Evolutionary conservation across 768 basidiomycete genomes (phyloP).

Genomic region (Auricularia heimuer): DNA sequence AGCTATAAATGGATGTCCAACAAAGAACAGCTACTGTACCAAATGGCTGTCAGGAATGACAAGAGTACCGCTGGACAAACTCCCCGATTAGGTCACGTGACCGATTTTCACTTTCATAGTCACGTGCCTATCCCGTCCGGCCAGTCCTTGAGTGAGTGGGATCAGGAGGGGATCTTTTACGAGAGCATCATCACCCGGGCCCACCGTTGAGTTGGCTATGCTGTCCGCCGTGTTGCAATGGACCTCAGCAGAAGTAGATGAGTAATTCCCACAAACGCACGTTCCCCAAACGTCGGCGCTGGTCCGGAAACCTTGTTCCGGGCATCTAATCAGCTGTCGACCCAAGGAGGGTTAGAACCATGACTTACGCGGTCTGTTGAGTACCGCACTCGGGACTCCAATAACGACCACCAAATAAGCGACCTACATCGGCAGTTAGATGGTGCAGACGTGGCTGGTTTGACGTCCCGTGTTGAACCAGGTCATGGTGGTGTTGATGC

Average conservation of each 20-base stretch:
- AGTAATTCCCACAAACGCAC: too few species aligned
- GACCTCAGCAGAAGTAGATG: too few species aligned
- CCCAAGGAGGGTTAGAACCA: neutral
- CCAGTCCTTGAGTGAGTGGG: neutral
- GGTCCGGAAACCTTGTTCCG: neutral
- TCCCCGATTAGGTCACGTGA: neutral
- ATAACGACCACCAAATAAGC: neutral
- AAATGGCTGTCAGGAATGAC: neutral
- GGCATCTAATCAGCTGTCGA: neutral
- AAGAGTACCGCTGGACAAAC: neutral
- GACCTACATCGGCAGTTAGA: neutral
- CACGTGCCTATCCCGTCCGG: neutral
- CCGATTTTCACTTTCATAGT: neutral
- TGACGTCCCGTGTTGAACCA: neutral
- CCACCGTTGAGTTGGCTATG: neutral
- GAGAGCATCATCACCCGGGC: neutral
- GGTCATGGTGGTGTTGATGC: slow-evolving; percentile 7
- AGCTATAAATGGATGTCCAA: neutral
- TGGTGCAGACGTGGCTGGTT: too few species aligned
- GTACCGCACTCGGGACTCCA: neutral
- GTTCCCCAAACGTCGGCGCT: neutral
- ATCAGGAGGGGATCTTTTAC: neutral
- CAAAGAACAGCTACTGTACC: neutral
- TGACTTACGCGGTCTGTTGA: neutral
- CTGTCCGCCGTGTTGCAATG: neutral